phyloP scores from a whole-genome alignment of 169 alveolate genomes.

The Cryptosporidium tyzzeri region DNA sequence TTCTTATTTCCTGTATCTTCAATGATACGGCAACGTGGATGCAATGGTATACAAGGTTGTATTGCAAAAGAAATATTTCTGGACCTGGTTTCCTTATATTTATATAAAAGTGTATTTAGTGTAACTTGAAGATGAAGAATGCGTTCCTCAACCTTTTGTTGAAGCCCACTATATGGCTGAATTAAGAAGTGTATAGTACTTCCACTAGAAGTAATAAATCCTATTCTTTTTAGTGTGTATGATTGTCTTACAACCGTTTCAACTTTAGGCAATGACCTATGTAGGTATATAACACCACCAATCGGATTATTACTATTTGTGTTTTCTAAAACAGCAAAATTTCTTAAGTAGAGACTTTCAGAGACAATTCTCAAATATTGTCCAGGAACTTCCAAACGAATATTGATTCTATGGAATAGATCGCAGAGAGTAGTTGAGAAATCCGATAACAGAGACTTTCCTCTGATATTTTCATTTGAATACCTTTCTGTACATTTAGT shows the following conservation, averaged over 20 bases:
- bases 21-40: conserved; percentile 80
- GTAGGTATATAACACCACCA: conserved; percentile 77
- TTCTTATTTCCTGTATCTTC: conserved; percentile 77
- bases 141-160: conserved; percentile 81
- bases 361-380: conserved; percentile 74
- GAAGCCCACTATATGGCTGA: conserved; percentile 81
- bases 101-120: conserved; percentile 75
- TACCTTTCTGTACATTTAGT: conserved; percentile 68
- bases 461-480: conserved; percentile 38
- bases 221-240: conserved; percentile 79
- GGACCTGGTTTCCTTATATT: conserved; percentile 77
- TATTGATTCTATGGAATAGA: conserved; percentile 77
- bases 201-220: conserved; percentile 79
- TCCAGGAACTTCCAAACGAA: conserved; percentile 81
- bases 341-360: conserved; percentile 71
- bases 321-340: conserved; percentile 72
- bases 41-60: conserved; percentile 76
- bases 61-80: conserved; percentile 78
- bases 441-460: conserved; percentile 74
- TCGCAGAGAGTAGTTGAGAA: conserved; percentile 79
- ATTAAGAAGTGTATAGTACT: conserved; percentile 77
- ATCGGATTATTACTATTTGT: conserved; percentile 47
- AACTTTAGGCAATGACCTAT: conserved; percentile 73
- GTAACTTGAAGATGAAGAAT: conserved; percentile 78
- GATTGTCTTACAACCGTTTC: conserved; percentile 76